phyloP scores from a whole-genome alignment of 192 early-diverging fungal species.

The Phycomyces blakesleeanus region DNA sequence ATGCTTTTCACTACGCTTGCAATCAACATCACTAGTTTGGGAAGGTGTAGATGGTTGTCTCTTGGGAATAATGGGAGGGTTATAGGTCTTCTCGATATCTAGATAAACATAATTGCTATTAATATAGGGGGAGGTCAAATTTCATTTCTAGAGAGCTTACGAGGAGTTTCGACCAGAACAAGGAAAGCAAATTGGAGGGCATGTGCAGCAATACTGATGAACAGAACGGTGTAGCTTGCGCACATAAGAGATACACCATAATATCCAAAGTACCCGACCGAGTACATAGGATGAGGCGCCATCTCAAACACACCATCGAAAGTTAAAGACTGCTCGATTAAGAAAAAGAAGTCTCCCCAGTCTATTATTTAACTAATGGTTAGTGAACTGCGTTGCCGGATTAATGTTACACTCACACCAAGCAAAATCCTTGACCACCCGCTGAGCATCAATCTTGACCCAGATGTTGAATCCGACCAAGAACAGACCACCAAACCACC shows the following conservation, averaged over 20 bases:
- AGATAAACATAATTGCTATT: neutral
- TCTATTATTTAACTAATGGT: conserved; percentile 52
- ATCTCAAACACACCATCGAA: conserved; percentile 95
- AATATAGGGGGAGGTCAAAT: neutral
- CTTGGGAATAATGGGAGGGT: conserved; percentile 38
- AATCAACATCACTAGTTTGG: neutral
- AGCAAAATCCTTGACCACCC: conserved; percentile 95
- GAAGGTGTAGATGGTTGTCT: conserved; percentile 18
- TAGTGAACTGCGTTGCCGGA: too few relatives aligned
- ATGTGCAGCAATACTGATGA: conserved; percentile 85
- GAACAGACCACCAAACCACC: conserved; percentile 73
- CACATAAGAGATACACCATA: conserved; percentile 92
- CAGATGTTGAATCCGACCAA: conserved; percentile 90
- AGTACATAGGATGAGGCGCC: conserved; percentile 99
- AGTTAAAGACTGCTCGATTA: conserved; percentile 84
- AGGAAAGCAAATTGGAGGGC: conserved; percentile 87
- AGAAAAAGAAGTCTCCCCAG: conserved; percentile 99
- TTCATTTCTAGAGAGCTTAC: conserved; percentile 36
- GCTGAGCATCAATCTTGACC: conserved; percentile 93
- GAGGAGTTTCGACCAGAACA: conserved; percentile 89
- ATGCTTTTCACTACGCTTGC: conserved; percentile 10
- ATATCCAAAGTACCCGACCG: conserved; percentile 94
- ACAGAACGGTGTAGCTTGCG: conserved; percentile 88
- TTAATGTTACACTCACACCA: conserved; percentile 72
- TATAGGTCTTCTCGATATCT: conserved; percentile 65